A percentile compares a stretch with the other conserved stretches of the same genome.
phyloP scores from a whole-genome alignment of 108 stramenopile species.

The Pseudonitzschia multiseries region DNA sequence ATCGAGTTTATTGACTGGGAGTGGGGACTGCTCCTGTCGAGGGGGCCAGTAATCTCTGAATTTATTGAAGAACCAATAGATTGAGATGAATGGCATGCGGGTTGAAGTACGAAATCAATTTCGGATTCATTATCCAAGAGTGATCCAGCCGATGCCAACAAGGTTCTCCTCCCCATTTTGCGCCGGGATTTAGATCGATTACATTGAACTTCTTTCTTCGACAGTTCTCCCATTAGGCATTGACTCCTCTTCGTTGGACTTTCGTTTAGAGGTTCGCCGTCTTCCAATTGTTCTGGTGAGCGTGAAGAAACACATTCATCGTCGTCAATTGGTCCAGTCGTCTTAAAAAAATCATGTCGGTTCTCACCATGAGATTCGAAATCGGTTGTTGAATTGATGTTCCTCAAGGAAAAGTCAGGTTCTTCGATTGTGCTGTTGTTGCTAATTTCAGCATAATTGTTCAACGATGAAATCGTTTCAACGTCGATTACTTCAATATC shows the following conservation, averaged over 20 bases:
- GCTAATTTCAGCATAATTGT: background rate
- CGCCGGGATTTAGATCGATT: background rate
- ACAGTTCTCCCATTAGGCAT: background rate
- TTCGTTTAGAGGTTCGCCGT: background rate
- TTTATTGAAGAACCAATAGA: background rate
- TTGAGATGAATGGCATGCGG: background rate
- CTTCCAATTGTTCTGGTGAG: background rate
- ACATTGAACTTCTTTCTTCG: background rate
- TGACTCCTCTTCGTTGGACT: background rate
- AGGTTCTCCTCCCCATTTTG: background rate
- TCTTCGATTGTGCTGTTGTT: background rate
- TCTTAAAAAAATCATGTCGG: background rate
- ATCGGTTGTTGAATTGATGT: background rate
- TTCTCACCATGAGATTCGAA: background rate
- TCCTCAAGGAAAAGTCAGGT: background rate
- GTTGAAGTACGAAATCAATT: background rate
- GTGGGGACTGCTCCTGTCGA: background rate
- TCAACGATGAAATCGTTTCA: background rate
- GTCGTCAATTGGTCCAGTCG: background rate
- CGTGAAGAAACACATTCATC: background rate
- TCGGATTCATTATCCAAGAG: background rate
- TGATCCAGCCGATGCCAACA: constrained; percentile 2
- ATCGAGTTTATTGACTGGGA: background rate
- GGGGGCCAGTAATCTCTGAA: background rate
- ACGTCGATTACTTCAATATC: constrained; percentile 5